Percentiles rank a stretch among this genome's conserved stretches.
phyloP scores from a whole-genome alignment of 371 early-diverging fungal species.

The Nematocida ironsii region DNA sequence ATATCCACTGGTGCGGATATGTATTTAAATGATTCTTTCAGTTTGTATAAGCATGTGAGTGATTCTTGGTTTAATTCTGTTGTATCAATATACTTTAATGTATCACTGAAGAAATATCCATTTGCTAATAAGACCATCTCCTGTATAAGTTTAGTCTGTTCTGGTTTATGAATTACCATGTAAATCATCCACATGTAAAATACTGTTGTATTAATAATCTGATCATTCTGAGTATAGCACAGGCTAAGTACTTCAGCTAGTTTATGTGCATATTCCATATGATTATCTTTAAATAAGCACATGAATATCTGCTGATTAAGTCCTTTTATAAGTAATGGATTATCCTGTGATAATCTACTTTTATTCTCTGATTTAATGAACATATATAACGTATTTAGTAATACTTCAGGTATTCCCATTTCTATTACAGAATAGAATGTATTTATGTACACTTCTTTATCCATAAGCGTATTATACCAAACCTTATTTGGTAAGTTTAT shows the following conservation, averaged over 20 bases:
- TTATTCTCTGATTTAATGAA: neutral
- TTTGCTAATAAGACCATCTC: too few relatives aligned
- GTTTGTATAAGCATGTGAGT: too few relatives aligned
- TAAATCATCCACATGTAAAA: neutral
- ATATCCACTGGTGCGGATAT: too few relatives aligned
- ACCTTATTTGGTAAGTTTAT: neutral
- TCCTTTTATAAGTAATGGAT: neutral
- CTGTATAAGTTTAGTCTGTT: neutral
- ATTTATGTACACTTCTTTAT: neutral
- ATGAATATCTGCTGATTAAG: neutral
- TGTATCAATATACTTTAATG: too few relatives aligned
- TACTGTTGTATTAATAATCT: neutral
- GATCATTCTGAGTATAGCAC: neutral
- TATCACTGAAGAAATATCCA: too few relatives aligned
- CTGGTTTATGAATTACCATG: neutral
- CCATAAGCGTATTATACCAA: neutral
- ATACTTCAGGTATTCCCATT: neutral
- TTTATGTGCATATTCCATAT: neutral
- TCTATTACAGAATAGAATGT: neutral
- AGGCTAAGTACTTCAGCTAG: neutral
- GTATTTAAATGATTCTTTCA: too few relatives aligned
- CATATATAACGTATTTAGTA: neutral
- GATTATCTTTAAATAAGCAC: neutral
- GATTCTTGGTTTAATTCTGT: too few relatives aligned
- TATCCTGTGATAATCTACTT: neutral